Evolutionary conservation across 768 basidiomycete genomes (phyloP).

Genomic region (Inosperma sp.): DNA sequence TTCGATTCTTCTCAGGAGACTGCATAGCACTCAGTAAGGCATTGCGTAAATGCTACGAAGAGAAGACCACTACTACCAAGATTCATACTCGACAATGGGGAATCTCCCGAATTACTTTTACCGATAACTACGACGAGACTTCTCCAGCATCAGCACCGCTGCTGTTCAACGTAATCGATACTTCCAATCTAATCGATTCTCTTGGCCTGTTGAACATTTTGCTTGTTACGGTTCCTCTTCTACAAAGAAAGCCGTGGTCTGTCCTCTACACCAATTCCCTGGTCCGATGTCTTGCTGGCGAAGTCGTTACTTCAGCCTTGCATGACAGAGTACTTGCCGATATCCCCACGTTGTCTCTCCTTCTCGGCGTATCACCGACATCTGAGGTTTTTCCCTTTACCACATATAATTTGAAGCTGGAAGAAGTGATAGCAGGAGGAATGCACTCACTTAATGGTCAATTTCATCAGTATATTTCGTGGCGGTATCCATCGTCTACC

Average conservation of each 20-base stretch:
- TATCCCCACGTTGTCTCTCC: conserved; percentile 35
- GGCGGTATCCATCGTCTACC: conserved; percentile 33
- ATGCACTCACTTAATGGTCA: conserved; percentile 32
- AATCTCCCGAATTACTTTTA: conserved; percentile 20
- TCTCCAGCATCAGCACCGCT: conserved; percentile 26
- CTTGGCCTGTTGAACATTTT: conserved; percentile 46
- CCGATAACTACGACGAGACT: conserved; percentile 24
- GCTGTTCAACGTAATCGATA: conserved; percentile 44
- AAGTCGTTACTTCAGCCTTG: conserved; percentile 23
- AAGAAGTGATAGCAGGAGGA: conserved; percentile 31
- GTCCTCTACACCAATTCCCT: conserved; percentile 43
- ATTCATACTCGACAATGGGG: conserved; percentile 36
- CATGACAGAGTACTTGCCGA: conserved; percentile 33
- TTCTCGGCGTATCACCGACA: conserved; percentile 41
- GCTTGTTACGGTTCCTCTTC: conserved; percentile 33
- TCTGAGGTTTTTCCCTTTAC: conserved; percentile 40
- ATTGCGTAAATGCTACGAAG: conserved; percentile 22
- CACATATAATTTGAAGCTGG: conserved; percentile 39
- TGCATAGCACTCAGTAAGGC: conserved; percentile 37
- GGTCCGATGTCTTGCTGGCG: conserved; percentile 15
- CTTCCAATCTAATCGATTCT: conserved; percentile 48
- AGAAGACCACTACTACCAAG: conserved; percentile 20
- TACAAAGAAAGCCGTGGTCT: conserved; percentile 27
- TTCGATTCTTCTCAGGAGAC: conserved; percentile 42
- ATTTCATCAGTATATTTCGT: conserved; percentile 17